Evolutionary conservation across 805 yeast species (phyloP), one percentile per base, ranked within the genome.

Genomic region (Starmerella apicola): DNA sequence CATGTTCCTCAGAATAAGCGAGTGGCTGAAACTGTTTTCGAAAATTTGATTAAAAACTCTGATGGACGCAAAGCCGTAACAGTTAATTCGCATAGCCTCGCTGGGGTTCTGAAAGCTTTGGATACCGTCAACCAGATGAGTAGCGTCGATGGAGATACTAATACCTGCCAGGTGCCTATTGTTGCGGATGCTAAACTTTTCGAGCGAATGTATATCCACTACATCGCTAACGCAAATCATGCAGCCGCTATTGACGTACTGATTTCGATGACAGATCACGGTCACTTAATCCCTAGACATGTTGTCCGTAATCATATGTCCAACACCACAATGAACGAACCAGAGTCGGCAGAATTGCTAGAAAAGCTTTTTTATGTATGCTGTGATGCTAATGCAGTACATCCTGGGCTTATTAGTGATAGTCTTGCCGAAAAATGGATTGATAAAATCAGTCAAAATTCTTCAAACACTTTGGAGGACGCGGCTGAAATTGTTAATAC

Each of bases 21-120:
- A 19, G 46, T 41, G n/a, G 62, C 62, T 2, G 55, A 53, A 34
- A 34, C 39, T 5, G 38, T 47, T 17, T 37, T 55, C 16, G 37
- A 32, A 6, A 26, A 30, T 8, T 35, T 48, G 4, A 34, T 46
- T 3, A 32, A 15, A 13, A n/a, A 27, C 16, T 20, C 25, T 17
- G 27, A 23, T 8, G 33, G 36, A 4, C 19, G 26, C 8, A 12
- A 29, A 18, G 38, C 37, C 24, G 28, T 31, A 2, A 10, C 23
- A n/a, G 30, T 21, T 23, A 40, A 33, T 27, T 22, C 12, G 3
- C 19, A 29, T 15, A 34, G 19, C 32, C 36, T 39, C 8, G 32
- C 37, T 16, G 32, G 15, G 10, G 16, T 22, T 5, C 37, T 48
- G 15, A 30, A 12, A 30, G 50, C 45, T 5, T 27, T 46, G 24